Evolutionary conservation across 176 grass and related monocot genomes (phyloP).

Genomic region (Paspalum vaginatum): DNA sequence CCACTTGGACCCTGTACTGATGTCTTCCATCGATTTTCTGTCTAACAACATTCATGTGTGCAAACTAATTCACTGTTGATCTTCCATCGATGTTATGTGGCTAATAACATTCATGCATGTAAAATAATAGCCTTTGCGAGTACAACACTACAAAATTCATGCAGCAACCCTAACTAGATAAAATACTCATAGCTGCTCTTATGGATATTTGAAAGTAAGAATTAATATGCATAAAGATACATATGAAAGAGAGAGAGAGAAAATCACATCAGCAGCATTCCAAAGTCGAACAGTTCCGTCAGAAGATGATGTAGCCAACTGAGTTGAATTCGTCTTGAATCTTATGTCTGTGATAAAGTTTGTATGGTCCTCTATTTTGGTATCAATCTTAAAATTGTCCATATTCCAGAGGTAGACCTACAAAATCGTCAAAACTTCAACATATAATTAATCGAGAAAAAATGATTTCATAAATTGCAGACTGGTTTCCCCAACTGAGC

Average conservation of each 20-base stretch:
- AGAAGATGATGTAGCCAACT: slow-evolving; percentile 81
- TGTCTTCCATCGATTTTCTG: too few species aligned
- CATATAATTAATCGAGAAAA: slow-evolving; percentile 5
- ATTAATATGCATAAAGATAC: slow-evolving; percentile 3
- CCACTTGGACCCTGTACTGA: too few species aligned
- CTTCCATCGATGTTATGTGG: too few species aligned
- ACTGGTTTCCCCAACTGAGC: slow-evolving; percentile 12
- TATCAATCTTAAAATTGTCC: slow-evolving; percentile 66
- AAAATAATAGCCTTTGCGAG: too few species aligned
- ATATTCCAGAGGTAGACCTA: slow-evolving; percentile 84
- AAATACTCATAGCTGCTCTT: background rate
- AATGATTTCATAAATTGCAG: slow-evolving; percentile 1
- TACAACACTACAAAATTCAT: too few species aligned
- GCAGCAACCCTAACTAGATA: background rate
- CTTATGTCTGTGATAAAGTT: slow-evolving; percentile 77
- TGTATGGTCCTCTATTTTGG: slow-evolving; percentile 65
- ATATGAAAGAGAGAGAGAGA: background rate
- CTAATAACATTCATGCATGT: too few species aligned
- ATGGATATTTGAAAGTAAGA: slow-evolving; percentile 13
- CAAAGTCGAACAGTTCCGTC: slow-evolving; percentile 78
- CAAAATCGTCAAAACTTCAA: slow-evolving; percentile 31
- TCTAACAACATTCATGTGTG: too few species aligned
- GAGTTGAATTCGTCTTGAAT: slow-evolving; percentile 80
- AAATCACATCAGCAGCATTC: slow-evolving; percentile 69
- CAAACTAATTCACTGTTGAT: too few species aligned